These are phyloP conservation scores for Phytophthora parvispora DNA, from an alignment of 352 stramenopile genomes.

Conservation along the genomic window DNA sequence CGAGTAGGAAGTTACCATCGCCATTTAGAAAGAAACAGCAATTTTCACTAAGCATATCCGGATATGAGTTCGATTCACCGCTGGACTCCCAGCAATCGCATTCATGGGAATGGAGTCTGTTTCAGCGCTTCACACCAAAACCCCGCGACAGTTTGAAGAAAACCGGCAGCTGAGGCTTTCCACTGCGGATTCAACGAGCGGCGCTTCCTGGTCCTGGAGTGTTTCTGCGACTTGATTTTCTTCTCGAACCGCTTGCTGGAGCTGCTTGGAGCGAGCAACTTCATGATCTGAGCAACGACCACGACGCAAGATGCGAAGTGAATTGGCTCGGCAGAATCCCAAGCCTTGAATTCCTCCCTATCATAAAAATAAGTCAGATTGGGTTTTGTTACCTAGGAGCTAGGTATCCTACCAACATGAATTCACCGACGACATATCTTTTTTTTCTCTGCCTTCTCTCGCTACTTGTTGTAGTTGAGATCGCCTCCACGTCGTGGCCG, in stretches of 20 bases:
- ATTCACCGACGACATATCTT: background rate
- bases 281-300: background rate
- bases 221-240: constrained; percentile 9
- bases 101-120: background rate
- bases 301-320: background rate
- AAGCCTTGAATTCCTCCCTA: background rate
- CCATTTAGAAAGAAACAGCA: too few relatives aligned
- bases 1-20: too few relatives aligned
- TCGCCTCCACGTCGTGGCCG: background rate
- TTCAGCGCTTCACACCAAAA: background rate
- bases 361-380: background rate
- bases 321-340: background rate
- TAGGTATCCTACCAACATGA: background rate
- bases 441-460: too few relatives aligned
- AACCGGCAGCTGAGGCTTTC: background rate
- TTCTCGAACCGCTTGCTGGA: constrained; percentile 6
- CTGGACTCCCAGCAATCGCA: background rate
- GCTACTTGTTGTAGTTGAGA: background rate
- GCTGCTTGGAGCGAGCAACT: background rate
- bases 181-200: background rate
- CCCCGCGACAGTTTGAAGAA: background rate
- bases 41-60: too few relatives aligned
- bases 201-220: background rate
- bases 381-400: background rate
- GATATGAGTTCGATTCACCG: background rate